Base-by-base conservation (phyloP, 139 green algal genomes). In the Tetraselmis striata region DNA sequence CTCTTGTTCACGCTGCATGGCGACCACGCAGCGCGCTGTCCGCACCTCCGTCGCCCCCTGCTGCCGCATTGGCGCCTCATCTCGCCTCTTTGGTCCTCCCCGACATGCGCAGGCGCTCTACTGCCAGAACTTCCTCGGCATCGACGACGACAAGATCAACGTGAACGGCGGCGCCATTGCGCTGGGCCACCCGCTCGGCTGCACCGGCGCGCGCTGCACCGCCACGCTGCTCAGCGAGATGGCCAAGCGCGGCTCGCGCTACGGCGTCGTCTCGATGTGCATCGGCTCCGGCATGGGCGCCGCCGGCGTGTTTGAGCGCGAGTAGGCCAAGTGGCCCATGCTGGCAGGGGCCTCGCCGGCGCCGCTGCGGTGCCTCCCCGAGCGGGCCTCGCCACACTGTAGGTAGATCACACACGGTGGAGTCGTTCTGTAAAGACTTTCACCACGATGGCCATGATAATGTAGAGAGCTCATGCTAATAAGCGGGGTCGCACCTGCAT, bases 261-360 rank as follows among this genome's bases (percentile, higher is more conserved):
- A 97, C 87, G 97, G 97, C 31, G 91, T 99, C 0, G 94, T 99
- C 18, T 96, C 90, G 59, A 99, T 99, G 97, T 99, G 97, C 92
- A 99, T 99, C 81, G 97, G 96, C 74, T 93, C 83, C 27, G 95
- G 95, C 86, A 98, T 98, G 95, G 95, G 95, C 32, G 95, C 95
- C 0, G 96, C 95, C 1, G 95, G 94, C 0, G 94, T 98, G 81
- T 97, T 96, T 89, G 95, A 98, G 92, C 32, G 75, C 1, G 93
- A 90, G 24, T 29, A n/a, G n/a, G n/a, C n/a, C n/a, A n/a, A n/a
- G n/a, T n/a, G n/a, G n/a, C n/a, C n/a, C n/a, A 58, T 29, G 30
- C 81, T 18, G 76, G 18, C 27, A 79, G 86, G 27, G 27, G 22
- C 22, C 11, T 76, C 24, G 31, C 32, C 25, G 76, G 84, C 78